Evolutionary conservation across 2,329 filamentous ascomycete species (phyloP).

Genomic region (Cadophora malorum): DNA sequence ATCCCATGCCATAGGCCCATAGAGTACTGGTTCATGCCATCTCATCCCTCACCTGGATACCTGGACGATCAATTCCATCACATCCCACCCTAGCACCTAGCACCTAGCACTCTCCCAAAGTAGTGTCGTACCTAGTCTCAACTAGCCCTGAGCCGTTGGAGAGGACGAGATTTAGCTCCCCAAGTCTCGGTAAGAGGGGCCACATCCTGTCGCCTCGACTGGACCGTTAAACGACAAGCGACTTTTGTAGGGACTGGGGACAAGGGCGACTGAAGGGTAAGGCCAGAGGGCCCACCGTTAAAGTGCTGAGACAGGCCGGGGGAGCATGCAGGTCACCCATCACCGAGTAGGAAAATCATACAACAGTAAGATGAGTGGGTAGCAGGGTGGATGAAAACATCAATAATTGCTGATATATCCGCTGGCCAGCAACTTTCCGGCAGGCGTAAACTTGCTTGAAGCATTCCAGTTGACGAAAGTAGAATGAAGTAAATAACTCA

Average conservation of each 20-base stretch:
- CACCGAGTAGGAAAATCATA: slow-evolving; percentile 17
- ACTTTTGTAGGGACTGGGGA: not conserved
- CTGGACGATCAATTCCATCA: not conserved
- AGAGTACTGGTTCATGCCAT: not conserved
- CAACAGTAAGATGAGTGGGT: slow-evolving; percentile 9
- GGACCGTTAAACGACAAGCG: slow-evolving; percentile 18
- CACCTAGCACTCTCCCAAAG: not conserved
- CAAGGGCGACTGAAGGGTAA: not conserved
- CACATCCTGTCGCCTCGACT: not conserved
- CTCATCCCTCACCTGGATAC: not conserved
- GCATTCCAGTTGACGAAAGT: not conserved
- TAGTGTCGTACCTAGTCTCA: not conserved
- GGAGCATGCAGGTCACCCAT: slow-evolving; percentile 16
- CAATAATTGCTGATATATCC: slow-evolving; percentile 6
- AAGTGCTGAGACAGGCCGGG: slow-evolving; percentile 14
- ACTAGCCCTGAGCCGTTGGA: slow-evolving; percentile 3
- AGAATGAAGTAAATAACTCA: too few relatives aligned
- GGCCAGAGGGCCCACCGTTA: slow-evolving; percentile 1
- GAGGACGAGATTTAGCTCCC: slow-evolving; percentile 20
- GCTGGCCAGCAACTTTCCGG: not conserved
- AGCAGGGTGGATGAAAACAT: slow-evolving; percentile 1
- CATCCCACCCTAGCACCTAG: slow-evolving; percentile 2
- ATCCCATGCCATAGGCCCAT: not conserved
- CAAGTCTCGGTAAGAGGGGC: slow-evolving; percentile 15
- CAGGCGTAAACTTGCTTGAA: not conserved